phyloP scores from a whole-genome alignment of 2,329 filamentous ascomycete genomes.

The Trichoderma hamatum region DNA sequence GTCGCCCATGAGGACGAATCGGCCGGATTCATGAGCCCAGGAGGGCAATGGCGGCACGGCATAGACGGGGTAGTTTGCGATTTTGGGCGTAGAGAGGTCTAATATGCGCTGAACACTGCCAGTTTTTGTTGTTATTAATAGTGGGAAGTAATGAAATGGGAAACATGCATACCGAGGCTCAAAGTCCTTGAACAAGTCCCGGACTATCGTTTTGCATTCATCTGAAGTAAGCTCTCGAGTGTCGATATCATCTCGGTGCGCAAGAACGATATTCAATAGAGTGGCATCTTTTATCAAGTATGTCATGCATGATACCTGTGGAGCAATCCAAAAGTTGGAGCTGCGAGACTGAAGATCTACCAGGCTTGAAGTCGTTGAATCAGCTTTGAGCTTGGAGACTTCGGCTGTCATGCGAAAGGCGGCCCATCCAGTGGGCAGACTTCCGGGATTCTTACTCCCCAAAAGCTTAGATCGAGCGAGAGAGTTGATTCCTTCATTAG shows the following conservation, averaged over 20 bases:
- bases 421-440: slow-evolving; percentile 42
- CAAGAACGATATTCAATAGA: slow-evolving; percentile 50
- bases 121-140: neutral
- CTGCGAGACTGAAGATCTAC: slow-evolving; percentile 34
- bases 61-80: slow-evolving; percentile 30
- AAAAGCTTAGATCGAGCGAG: slow-evolving; percentile 32
- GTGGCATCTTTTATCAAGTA: slow-evolving; percentile 46
- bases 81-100: slow-evolving; percentile 22
- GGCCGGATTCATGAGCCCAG: slow-evolving; percentile 27
- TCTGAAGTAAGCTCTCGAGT: slow-evolving; percentile 23
- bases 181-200: slow-evolving; percentile 22
- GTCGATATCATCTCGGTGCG: slow-evolving; percentile 41
- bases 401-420: slow-evolving; percentile 47
- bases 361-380: slow-evolving; percentile 42
- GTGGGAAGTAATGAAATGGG: neutral
- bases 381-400: slow-evolving; percentile 40
- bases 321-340: slow-evolving; percentile 42
- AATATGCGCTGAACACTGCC: slow-evolving; percentile 28
- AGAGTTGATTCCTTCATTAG: slow-evolving; percentile 34
- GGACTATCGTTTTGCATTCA: slow-evolving; percentile 24
- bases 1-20: slow-evolving; percentile 30
- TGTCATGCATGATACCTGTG: slow-evolving; percentile 48
- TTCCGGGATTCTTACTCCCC: slow-evolving; percentile 26
- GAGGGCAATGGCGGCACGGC: slow-evolving; percentile 27
- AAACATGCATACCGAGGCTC: slow-evolving; percentile 12